Percentiles rank a stretch among this genome's conserved stretches.
Conservation (phyloP, 805 yeast species). For the Kluyveromyces starmeri region DNA sequence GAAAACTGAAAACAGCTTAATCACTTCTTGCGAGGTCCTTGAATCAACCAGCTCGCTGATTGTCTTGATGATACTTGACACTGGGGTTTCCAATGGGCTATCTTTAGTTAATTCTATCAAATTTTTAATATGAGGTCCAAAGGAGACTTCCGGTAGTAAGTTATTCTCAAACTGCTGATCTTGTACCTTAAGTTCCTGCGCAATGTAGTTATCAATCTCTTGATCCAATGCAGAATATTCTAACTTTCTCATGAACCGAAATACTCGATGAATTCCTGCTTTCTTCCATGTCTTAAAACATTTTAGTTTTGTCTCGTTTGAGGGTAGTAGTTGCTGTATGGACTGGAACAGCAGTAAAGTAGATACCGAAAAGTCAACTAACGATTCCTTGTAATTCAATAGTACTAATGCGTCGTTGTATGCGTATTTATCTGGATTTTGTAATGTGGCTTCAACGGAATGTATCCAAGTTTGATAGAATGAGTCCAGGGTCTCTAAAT, state of each 20-base stretch:
- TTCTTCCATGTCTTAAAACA: conserved; percentile 51
- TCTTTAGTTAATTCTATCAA: conserved; percentile 28
- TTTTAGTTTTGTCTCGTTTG: conserved; percentile 36
- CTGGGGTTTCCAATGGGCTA: conserved; percentile 62
- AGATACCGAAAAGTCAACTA: conserved; percentile 62
- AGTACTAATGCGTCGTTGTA: conserved; percentile 5
- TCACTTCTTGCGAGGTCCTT: conserved; percentile 39
- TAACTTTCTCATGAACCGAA: conserved; percentile 43
- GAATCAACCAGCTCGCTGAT: conserved; percentile 46
- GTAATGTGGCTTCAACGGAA: conserved; percentile 6
- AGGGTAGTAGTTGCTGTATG: conserved; percentile 38
- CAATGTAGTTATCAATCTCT: conserved; percentile 49
- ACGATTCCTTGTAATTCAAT: conserved; percentile 14
- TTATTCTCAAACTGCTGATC: conserved; percentile 29
- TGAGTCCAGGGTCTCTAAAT: conserved; percentile 9
- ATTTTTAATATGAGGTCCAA: conserved; percentile 16
- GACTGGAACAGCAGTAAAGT: conserved; percentile 66
- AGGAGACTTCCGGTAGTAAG: conserved; percentile 22
- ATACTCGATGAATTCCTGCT: conserved; percentile 45
- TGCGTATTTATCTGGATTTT: conserved; percentile 1
- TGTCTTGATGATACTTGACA: conserved; percentile 44
- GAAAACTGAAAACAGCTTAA: conserved; percentile 35
- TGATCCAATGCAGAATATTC: conserved; percentile 52
- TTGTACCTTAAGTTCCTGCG: conserved; percentile 26
- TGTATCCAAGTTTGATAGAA: conserved; percentile 12